Evolutionary conservation across 768 basidiomycete species (phyloP).

Genomic region (Trametes meyenii): DNA sequence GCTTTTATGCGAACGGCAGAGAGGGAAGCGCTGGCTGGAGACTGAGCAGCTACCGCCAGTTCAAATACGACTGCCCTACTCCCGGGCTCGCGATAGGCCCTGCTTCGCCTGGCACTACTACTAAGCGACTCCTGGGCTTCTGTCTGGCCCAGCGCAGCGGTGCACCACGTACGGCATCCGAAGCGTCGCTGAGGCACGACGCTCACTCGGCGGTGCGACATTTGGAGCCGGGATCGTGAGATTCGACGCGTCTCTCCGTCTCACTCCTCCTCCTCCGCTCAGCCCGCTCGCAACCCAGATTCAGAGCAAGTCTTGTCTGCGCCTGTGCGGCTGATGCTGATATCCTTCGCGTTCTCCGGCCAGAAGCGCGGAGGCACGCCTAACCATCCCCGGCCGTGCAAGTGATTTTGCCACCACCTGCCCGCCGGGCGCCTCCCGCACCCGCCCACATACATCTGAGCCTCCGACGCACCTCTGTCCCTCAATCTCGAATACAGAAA

Average conservation of each 20-base stretch:
- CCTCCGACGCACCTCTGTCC: background rate
- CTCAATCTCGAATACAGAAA: conserved; percentile 5
- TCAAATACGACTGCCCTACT: too few relatives aligned
- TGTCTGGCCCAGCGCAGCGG: conserved; percentile 1
- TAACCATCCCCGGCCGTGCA: conserved; percentile 6
- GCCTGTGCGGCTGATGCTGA: background rate
- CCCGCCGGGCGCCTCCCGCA: background rate
- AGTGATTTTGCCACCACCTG: conserved; percentile 14
- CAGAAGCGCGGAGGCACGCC: conserved; percentile 13
- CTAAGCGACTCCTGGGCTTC: background rate
- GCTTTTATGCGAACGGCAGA: conserved; percentile 19
- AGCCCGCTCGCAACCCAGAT: too few relatives aligned
- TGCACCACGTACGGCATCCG: background rate
- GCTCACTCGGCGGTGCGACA: conserved; percentile 10
- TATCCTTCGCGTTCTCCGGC: conserved; percentile 9
- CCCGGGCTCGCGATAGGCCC: background rate
- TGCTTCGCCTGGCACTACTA: too few relatives aligned
- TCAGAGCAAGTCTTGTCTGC: background rate
- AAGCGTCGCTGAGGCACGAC: background rate
- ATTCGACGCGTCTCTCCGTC: conserved; percentile 5
- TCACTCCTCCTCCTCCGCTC: background rate
- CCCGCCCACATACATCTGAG: background rate
- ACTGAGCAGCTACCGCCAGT: conserved; percentile 1
- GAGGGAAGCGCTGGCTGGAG: conserved; percentile 23
- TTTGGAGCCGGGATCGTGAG: conserved; percentile 13